Evolutionary conservation across 2,329 filamentous ascomycete species (phyloP).

Genomic region (Fusarium tupiense): DNA sequence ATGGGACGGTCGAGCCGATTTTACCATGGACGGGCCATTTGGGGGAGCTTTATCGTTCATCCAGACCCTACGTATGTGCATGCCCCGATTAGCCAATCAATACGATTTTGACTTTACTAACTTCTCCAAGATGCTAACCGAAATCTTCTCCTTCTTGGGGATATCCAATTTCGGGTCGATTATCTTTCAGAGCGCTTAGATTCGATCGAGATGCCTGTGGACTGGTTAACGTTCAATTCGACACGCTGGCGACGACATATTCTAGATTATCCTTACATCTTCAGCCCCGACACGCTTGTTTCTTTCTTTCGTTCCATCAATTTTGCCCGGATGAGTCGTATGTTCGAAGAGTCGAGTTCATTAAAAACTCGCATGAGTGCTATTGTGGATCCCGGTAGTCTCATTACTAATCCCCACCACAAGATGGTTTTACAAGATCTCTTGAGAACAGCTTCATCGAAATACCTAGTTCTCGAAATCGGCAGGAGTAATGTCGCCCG

Average conservation of each 20-base stretch:
- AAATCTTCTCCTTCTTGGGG: slow-evolving; percentile 70
- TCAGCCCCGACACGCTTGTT: slow-evolving; percentile 76
- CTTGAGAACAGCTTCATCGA: slow-evolving; percentile 73
- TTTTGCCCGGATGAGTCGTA: slow-evolving; percentile 83
- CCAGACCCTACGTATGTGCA: slow-evolving; percentile 72
- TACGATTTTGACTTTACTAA: slow-evolving; percentile 6
- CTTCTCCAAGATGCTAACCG: slow-evolving; percentile 65
- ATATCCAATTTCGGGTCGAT: slow-evolving; percentile 77
- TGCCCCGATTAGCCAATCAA: not conserved
- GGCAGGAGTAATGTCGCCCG: slow-evolving; percentile 72
- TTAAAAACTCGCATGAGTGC: slow-evolving; percentile 65
- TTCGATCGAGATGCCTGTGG: slow-evolving; percentile 75
- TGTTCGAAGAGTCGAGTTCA: slow-evolving; percentile 75
- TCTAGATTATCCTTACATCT: slow-evolving; percentile 83
- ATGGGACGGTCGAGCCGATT: slow-evolving; percentile 80
- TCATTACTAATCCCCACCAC: slow-evolving; percentile 67
- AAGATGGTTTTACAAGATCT: slow-evolving; percentile 70
- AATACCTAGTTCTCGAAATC: slow-evolving; percentile 76
- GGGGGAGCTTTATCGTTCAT: slow-evolving; percentile 82
- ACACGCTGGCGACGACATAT: slow-evolving; percentile 76
- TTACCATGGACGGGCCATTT: slow-evolving; percentile 75
- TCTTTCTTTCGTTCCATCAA: slow-evolving; percentile 90
- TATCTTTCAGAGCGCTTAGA: slow-evolving; percentile 82
- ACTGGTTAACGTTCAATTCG: slow-evolving; percentile 71
- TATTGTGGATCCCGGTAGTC: slow-evolving; percentile 62